These are phyloP conservation scores for Hymenoscyphus fraxineus DNA, from an alignment of 2,329 filamentous ascomycete genomes.

Conservation along the genomic window DNA sequence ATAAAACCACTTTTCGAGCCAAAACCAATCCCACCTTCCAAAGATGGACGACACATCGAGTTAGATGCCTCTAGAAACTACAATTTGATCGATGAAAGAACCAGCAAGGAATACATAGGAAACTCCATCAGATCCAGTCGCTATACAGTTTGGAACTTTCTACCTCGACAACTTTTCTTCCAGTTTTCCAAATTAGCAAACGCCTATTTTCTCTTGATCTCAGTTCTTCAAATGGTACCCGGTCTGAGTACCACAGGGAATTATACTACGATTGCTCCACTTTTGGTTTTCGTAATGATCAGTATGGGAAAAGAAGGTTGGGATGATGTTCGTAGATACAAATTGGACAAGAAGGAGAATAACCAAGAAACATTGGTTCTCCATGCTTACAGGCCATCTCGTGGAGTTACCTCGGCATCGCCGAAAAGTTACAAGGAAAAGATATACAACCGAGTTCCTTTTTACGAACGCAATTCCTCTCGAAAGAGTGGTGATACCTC, in stretches of 20 bases:
- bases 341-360: slow-evolving; percentile 82
- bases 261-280: slow-evolving; percentile 78
- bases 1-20: slow-evolving; percentile 23
- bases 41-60: slow-evolving; percentile 77
- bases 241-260: slow-evolving; percentile 85
- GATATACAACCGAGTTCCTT: neutral
- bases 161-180: slow-evolving; percentile 82
- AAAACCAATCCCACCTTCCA: slow-evolving; percentile 62
- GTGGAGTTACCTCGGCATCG: neutral
- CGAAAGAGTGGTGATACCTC: neutral
- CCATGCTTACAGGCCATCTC: slow-evolving; percentile 17
- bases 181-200: slow-evolving; percentile 94
- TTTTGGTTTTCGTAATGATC: slow-evolving; percentile 75
- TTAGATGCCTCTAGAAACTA: slow-evolving; percentile 56
- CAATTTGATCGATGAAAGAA: slow-evolving; percentile 71
- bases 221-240: slow-evolving; percentile 84
- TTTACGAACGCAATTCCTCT: neutral
- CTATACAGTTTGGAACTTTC: slow-evolving; percentile 84
- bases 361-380: slow-evolving; percentile 51
- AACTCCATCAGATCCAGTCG: slow-evolving; percentile 87
- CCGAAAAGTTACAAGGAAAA: neutral
- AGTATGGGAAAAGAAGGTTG: slow-evolving; percentile 90
- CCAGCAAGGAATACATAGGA: slow-evolving; percentile 65
- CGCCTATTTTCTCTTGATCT: slow-evolving; percentile 89
- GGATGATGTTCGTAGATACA: slow-evolving; percentile 80